A percentile compares a stretch with the other conserved stretches of the same genome.
These are phyloP conservation scores for Syzygium malaccense DNA, from an alignment of 441 rosid genomes.

Conservation along the genomic window DNA sequence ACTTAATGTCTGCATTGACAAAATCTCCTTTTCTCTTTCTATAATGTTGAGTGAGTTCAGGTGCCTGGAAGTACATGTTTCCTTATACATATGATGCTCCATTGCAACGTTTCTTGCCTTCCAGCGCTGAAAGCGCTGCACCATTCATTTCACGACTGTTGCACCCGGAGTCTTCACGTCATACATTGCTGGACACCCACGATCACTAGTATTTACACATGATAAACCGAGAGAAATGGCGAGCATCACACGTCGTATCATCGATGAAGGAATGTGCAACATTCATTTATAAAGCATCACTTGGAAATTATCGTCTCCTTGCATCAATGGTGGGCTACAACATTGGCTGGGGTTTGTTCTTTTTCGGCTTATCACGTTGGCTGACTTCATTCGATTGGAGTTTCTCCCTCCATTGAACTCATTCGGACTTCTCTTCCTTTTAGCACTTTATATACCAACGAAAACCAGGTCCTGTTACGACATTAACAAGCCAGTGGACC, in stretches of 20 bases:
- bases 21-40: neutral
- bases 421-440: neutral
- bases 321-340: neutral
- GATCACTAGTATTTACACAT: neutral
- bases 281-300: too few species aligned
- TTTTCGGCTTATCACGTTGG: neutral
- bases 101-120: neutral
- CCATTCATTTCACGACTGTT: fast-evolving
- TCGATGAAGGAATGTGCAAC: neutral
- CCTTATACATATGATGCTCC: neutral
- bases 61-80: neutral
- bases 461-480: neutral
- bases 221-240: neutral
- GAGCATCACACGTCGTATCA: neutral
- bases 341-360: neutral
- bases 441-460: neutral
- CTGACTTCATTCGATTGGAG: neutral
- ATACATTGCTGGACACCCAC: neutral
- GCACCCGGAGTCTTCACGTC: fast-evolving
- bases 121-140: neutral
- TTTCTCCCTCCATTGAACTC: neutral
- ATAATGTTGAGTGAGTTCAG: neutral
- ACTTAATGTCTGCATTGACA: neutral
- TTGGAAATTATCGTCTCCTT: too few species aligned
- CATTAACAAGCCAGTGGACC: neutral